A percentile compares a stretch with the other conserved stretches of the same genome.
These are phyloP conservation scores for Batrachochytrium dendrobatidis DNA, from an alignment of 371 early-diverging fungal species.

Conservation along the genomic window DNA sequence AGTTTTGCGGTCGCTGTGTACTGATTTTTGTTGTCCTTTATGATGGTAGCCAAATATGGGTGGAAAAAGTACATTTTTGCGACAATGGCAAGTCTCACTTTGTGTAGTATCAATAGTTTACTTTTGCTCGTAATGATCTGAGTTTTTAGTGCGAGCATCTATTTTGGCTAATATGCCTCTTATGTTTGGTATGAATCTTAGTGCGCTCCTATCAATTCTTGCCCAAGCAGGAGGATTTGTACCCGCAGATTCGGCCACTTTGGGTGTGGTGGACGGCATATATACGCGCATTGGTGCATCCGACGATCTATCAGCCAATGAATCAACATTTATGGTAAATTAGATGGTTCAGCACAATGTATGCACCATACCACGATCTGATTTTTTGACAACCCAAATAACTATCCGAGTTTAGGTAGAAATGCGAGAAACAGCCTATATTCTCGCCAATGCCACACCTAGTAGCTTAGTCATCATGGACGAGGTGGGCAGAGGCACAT, in stretches of 20 bases:
- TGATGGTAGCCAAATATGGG: conserved; percentile 91
- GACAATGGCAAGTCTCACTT: conserved; percentile 42
- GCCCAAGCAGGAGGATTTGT: conserved; percentile 94
- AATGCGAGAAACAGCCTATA: conserved; percentile 92
- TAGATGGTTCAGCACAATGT: too few species aligned
- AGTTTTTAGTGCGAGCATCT: neutral
- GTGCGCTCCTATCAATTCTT: conserved; percentile 75
- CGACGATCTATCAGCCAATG: conserved; percentile 59
- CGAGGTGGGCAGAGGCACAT: conserved; percentile 98
- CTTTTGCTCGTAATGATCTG: neutral
- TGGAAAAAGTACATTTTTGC: conserved; percentile 89
- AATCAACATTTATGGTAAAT: conserved; percentile 95
- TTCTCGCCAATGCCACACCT: conserved; percentile 71
- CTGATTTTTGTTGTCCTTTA: conserved; percentile 17
- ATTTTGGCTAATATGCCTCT: neutral
- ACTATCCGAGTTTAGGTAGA: conserved; percentile 61
- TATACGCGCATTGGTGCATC: conserved; percentile 62
- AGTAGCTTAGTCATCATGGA: conserved; percentile 91
- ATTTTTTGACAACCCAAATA: too few species aligned
- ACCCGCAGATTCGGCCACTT: conserved; percentile 70
- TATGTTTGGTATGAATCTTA: conserved; percentile 5
- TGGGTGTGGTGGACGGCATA: conserved; percentile 85
- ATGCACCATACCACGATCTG: too few species aligned
- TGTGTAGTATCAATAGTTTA: neutral
- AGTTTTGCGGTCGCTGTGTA: neutral